These are phyloP conservation scores for Rhizopus stolonifer DNA, from an alignment of 371 early-diverging fungal genomes.

Conservation along the genomic window DNA sequence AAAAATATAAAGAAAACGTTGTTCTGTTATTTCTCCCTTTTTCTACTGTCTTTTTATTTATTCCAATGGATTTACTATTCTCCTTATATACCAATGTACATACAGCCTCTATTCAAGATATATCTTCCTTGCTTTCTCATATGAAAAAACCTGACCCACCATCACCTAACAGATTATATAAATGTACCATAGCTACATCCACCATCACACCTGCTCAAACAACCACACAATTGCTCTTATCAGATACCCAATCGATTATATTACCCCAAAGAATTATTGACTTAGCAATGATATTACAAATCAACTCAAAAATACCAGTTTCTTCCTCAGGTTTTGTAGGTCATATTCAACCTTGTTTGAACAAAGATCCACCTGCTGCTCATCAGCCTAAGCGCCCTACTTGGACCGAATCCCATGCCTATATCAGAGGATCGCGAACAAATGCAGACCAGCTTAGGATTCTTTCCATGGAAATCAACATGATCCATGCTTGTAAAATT, in stretches of 20 bases:
- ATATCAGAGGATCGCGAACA: conserved; percentile 18
- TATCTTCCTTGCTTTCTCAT: conserved; percentile 8
- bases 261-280: conserved; percentile 9
- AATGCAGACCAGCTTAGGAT: conserved; percentile 18
- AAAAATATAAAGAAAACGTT: too few relatives aligned
- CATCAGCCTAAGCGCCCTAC: conserved; percentile 15
- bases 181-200: conserved; percentile 9
- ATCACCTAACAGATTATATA: background rate
- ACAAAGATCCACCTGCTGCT: conserved; percentile 11
- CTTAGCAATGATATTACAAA: conserved; percentile 13
- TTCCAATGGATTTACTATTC: conserved; percentile 12
- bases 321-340: conserved; percentile 7
- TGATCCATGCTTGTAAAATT: conserved; percentile 27
- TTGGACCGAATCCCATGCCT: conserved; percentile 25
- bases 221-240: conserved; percentile 18
- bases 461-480: conserved; percentile 16
- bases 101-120: conserved; percentile 9
- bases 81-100: conserved; percentile 17
- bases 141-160: background rate
- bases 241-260: conserved; percentile 12
- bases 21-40: too few relatives aligned
- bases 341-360: conserved; percentile 4
- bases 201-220: conserved; percentile 22
- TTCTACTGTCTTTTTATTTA: background rate
- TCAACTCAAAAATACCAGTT: conserved; percentile 9